A percentile compares a stretch with the other conserved stretches of the same genome.
These are phyloP conservation scores for Podospora appendiculata DNA, from an alignment of 495 filamentous ascomycete species.

Conservation along the genomic window DNA sequence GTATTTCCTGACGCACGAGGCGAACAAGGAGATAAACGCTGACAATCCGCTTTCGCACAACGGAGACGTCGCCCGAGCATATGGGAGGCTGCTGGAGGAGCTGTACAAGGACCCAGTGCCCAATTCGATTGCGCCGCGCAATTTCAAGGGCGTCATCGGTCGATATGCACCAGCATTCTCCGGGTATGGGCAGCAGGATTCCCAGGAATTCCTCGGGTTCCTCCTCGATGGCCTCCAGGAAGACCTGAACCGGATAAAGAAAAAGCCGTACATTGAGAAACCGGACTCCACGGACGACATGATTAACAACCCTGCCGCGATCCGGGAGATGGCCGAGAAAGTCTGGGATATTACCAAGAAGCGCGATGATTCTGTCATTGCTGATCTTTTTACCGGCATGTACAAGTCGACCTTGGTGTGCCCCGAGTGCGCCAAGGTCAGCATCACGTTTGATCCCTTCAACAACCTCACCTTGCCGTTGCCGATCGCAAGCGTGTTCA, in stretches of 20 bases:
- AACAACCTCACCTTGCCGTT: conserved; percentile 88
- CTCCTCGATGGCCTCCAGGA: conserved; percentile 91
- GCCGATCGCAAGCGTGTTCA: conserved; percentile 74
- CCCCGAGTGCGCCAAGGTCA: conserved; percentile 85
- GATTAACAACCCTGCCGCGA: conserved; percentile 69
- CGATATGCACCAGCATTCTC: conserved; percentile 76
- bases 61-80: conserved; percentile 75
- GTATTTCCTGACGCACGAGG: conserved; percentile 74
- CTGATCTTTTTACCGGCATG: conserved; percentile 91
- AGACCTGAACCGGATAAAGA: conserved; percentile 84
- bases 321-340: conserved; percentile 73
- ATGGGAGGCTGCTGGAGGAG: conserved; percentile 61
- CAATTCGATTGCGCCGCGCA: conserved; percentile 58
- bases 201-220: conserved; percentile 96
- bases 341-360: conserved; percentile 89
- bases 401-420: conserved; percentile 97
- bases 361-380: conserved; percentile 89
- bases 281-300: conserved; percentile 97
- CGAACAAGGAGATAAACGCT: conserved; percentile 71
- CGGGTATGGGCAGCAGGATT: conserved; percentile 93
- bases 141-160: conserved; percentile 77
- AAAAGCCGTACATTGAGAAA: conserved; percentile 97
- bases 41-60: conserved; percentile 76
- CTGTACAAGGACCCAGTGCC: conserved; percentile 60
- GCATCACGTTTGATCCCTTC: conserved; percentile 98